Conservation (phyloP, 2,329 filamentous ascomycete genomes). For the Didymellaceae sp. region DNA sequence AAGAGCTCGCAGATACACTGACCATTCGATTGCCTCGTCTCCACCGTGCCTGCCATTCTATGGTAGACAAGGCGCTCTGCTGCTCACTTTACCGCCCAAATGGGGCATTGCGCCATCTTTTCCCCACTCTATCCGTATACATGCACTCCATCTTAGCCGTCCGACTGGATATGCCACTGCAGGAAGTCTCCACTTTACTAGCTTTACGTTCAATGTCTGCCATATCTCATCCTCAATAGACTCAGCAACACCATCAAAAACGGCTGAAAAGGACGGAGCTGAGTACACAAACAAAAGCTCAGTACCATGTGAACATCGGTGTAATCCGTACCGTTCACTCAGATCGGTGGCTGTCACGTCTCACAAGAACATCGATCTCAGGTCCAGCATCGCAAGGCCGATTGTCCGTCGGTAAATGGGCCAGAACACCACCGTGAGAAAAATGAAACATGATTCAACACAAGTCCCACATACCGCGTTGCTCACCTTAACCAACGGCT, state of each 20-base stretch:
- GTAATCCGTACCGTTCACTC: not conserved
- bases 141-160: not conserved
- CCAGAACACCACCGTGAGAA: slow-evolving; percentile 9
- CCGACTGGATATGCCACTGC: not conserved
- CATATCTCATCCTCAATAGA: too few relatives aligned
- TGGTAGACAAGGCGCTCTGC: too few relatives aligned
- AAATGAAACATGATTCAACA: slow-evolving; percentile 15
- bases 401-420: not conserved
- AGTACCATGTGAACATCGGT: not conserved
- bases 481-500: not conserved
- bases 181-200: slow-evolving; percentile 6
- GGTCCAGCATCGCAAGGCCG: not conserved
- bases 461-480: not conserved
- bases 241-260: not conserved
- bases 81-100: too few relatives aligned
- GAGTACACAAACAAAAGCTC: too few relatives aligned
- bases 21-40: slow-evolving; percentile 4
- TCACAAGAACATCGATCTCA: slow-evolving; percentile 5
- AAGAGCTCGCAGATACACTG: slow-evolving; percentile 5
- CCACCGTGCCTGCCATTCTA: slow-evolving; percentile 8
- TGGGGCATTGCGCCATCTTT: too few relatives aligned
- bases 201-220: slow-evolving; percentile 1
- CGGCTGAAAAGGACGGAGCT: not conserved
- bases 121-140: not conserved
- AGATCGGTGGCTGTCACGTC: slow-evolving; percentile 11